Evolutionary conservation across 2,329 filamentous ascomycete genomes (phyloP).

Genomic region (Clarireedia homoeocarpa): DNA sequence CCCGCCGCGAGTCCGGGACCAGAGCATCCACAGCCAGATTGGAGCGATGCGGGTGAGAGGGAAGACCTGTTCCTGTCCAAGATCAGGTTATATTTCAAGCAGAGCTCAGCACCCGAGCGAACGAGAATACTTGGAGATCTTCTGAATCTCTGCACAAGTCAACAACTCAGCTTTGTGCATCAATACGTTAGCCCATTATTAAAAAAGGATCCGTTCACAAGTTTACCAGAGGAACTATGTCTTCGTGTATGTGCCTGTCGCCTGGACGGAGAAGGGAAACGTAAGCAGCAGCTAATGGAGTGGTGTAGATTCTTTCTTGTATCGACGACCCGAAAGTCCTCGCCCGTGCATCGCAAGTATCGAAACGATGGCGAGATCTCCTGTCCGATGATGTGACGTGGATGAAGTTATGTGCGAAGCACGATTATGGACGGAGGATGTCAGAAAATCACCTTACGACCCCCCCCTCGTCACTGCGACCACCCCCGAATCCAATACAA

Average conservation of each 20-base stretch:
- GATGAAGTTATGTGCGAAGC: slow-evolving; percentile 95
- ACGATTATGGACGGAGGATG: slow-evolving; percentile 66
- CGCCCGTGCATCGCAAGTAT: slow-evolving; percentile 92
- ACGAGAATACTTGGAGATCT: slow-evolving; percentile 80
- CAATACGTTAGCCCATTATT: slow-evolving; percentile 90
- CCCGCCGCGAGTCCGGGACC: slow-evolving; percentile 59
- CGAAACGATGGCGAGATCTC: slow-evolving; percentile 84
- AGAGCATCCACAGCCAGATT: slow-evolving; percentile 55
- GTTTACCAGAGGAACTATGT: slow-evolving; percentile 87
- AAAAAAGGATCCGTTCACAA: slow-evolving; percentile 93
- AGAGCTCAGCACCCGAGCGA: slow-evolving; percentile 66
- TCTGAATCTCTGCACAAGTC: slow-evolving; percentile 88
- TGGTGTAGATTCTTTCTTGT: slow-evolving; percentile 74
- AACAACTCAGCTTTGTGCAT: slow-evolving; percentile 90
- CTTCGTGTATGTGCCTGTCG: slow-evolving; percentile 56
- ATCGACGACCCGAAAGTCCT: slow-evolving; percentile 95
- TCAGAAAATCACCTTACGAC: slow-evolving; percentile 31
- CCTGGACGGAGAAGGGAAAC: not conserved
- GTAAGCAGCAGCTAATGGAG: slow-evolving; percentile 9
- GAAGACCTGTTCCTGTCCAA: slow-evolving; percentile 78
- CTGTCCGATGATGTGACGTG: slow-evolving; percentile 95
- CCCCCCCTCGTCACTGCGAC: slow-evolving; percentile 19
- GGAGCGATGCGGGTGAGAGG: slow-evolving; percentile 69
- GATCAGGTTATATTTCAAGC: slow-evolving; percentile 71
- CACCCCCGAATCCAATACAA: slow-evolving; percentile 25